Base-by-base conservation (phyloP, 495 filamentous ascomycete genomes). In the Xeromyces bisporus region DNA sequence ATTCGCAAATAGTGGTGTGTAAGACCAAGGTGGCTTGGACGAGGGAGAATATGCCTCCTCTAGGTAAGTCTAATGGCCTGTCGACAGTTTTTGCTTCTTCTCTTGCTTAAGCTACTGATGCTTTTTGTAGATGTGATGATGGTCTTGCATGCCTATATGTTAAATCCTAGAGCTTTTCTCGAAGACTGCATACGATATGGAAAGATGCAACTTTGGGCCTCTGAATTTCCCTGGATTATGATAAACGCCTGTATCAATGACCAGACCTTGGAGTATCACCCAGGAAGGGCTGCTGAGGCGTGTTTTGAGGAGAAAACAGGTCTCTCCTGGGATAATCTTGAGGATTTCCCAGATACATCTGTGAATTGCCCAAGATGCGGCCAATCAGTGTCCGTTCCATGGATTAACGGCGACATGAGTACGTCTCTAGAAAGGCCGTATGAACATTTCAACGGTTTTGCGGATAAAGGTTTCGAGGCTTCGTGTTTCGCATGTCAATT, bases 81-180 rank as follows among this genome's bases (percentile, higher is more conserved):
- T n/a, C n/a, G n/a, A n/a, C n/a, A n/a, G n/a, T n/a, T n/a, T n/a
- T n/a, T n/a, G n/a, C n/a, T n/a, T n/a, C 20, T 36, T 14, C 12
- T n/a, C 7, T 18, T 35, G 16, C 12, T 12, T 8, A 27, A 34
- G 16, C 28, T 40, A 24, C 39, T 33, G 13, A 17, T 28, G 14
- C 15, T 9, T 24, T 9, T 29, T 15, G 1, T 42, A 74, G 83
- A 93, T 47, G 72, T 93, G 2, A 52, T 93, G 26, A 83, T 93
- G 80, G 80, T 91, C 0, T 89, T 79, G 81, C 84, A 93, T 51
- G 60, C 78, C 1, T 80, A 82, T 40, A 75, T 85, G 73, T 67
- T 93, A 2, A 91, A 87, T 38, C 84, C 84, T 2, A 60, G 78
- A 16, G 57, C 59, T 26, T 92, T 75, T 45, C 66, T 83, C 2